These are phyloP conservation scores for Pseudocercospora crystallina DNA, from an alignment of 2,329 filamentous ascomycete species.

Conservation along the genomic window DNA sequence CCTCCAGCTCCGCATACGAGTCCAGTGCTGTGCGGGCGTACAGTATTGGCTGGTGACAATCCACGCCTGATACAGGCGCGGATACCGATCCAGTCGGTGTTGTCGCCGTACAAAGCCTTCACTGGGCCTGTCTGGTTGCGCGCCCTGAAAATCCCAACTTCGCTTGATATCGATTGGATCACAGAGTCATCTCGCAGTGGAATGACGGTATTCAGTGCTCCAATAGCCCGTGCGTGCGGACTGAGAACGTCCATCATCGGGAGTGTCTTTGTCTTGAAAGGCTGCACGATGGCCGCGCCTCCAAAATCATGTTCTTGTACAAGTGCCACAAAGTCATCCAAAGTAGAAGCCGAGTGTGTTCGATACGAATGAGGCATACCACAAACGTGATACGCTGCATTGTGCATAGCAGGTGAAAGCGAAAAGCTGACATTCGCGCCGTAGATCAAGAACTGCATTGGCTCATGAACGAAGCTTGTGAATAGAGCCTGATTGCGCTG, in stretches of 20 bases:
- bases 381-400: constrained; percentile 63
- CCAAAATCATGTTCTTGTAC: constrained; percentile 63
- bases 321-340: constrained; percentile 63
- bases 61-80: constrained; percentile 70
- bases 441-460: constrained; percentile 71
- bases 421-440: constrained; percentile 72
- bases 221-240: constrained; percentile 70
- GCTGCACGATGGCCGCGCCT: constrained; percentile 69
- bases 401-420: constrained; percentile 76
- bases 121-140: constrained; percentile 66
- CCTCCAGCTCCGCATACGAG: constrained; percentile 63
- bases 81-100: constrained; percentile 81
- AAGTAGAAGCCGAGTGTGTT: constrained; percentile 61
- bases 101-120: constrained; percentile 71
- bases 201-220: constrained; percentile 73
- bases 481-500: constrained; percentile 67
- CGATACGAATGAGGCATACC: constrained; percentile 69
- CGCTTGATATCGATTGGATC: constrained; percentile 41
- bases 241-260: constrained; percentile 65
- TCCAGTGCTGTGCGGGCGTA: constrained; percentile 53
- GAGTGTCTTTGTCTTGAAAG: constrained; percentile 72
- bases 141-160: constrained; percentile 53
- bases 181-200: constrained; percentile 62
- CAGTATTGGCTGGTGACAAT: constrained; percentile 67
- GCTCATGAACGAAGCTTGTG: constrained; percentile 64